Percentiles rank a stretch among this genome's conserved stretches.
These are phyloP conservation scores for Globisporangium polare DNA, from an alignment of 352 stramenopile species.

Conservation along the genomic window DNA sequence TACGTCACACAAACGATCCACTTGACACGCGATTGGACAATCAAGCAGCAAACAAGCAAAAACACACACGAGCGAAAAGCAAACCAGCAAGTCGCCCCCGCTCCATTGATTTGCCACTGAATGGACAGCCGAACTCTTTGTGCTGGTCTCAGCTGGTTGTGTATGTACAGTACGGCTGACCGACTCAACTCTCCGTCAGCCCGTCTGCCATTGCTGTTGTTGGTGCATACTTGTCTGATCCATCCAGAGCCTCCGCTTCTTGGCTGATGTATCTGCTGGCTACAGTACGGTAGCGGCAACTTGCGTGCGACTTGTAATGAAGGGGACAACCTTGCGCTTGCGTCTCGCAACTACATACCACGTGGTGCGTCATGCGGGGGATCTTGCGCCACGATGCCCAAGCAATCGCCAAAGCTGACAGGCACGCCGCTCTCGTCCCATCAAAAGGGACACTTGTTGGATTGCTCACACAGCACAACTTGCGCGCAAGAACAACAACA, in stretches of 20 bases:
- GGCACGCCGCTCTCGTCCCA: not conserved
- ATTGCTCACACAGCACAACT: not conserved
- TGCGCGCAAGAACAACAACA: not conserved
- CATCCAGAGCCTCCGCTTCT: not conserved
- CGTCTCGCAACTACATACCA: not conserved
- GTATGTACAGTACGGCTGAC: not conserved
- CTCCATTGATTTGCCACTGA: not conserved
- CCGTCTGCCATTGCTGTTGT: not conserved
- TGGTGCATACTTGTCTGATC: not conserved
- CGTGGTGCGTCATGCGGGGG: too few relatives aligned
- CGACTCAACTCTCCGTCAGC: not conserved
- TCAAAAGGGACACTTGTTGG: not conserved
- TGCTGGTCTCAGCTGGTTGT: not conserved
- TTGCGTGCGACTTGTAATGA: not conserved
- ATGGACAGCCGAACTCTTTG: not conserved
- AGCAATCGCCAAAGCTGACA: not conserved
- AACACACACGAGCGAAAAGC: not conserved
- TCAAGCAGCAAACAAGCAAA: not conserved
- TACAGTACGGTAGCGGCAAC: not conserved
- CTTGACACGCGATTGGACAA: not conserved
- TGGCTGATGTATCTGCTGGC: not conserved
- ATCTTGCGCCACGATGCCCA: not conserved
- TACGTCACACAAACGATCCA: constrained; percentile 1
- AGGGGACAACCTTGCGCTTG: not conserved
- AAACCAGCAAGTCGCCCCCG: not conserved